A percentile compares a stretch with the other conserved stretches of the same genome.
Conservation (phyloP, 371 early-diverging fungal genomes). For the Phascolomyces articulosus region DNA sequence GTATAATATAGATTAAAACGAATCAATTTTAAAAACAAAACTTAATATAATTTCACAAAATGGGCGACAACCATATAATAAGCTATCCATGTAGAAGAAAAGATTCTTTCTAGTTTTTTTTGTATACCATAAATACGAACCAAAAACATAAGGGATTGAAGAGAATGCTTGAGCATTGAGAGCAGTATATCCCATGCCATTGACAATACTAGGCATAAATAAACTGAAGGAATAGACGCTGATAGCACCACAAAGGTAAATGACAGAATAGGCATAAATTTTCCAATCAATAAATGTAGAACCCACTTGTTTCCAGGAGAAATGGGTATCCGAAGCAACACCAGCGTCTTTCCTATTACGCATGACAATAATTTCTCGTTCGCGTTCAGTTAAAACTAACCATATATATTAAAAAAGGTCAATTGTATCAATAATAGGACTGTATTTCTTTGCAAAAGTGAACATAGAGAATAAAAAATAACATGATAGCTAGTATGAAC, state of each 20-base stretch:
- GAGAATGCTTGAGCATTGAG: not conserved
- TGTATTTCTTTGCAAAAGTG: not conserved
- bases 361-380: conserved; percentile 58
- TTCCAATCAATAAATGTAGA: conserved; percentile 60
- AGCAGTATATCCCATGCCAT: conserved; percentile 22
- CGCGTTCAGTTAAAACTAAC: conserved; percentile 55
- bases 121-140: too few species aligned
- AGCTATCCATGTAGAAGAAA: too few species aligned
- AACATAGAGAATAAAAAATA: not conserved
- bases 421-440: too few species aligned
- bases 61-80: too few species aligned
- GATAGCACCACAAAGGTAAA: conserved; percentile 64
- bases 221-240: conserved; percentile 37
- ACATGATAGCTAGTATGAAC: not conserved
- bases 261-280: conserved; percentile 56
- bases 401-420: not conserved
- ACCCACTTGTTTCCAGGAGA: conserved; percentile 63
- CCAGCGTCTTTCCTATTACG: conserved; percentile 66
- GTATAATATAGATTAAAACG: too few species aligned
- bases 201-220: conserved; percentile 16
- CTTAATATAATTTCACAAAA: too few species aligned
- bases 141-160: too few species aligned
- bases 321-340: conserved; percentile 57
- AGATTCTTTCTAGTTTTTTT: too few species aligned
- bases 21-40: too few species aligned